Conservation (phyloP, 495 filamentous ascomycete genomes). For the Neurospora sp. region DNA sequence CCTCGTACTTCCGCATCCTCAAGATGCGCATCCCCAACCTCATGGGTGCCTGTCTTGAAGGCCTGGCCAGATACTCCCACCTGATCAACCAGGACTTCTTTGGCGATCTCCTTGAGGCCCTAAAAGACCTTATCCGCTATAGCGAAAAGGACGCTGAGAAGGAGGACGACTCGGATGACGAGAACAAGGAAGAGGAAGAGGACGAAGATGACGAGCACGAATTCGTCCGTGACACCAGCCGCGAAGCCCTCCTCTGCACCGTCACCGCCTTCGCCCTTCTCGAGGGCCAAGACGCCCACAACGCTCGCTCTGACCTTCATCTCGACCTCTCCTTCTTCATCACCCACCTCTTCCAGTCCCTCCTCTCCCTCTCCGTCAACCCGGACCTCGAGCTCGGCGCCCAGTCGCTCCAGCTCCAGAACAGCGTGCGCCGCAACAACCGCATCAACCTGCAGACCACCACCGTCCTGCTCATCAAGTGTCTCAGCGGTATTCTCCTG, state of each 20-base stretch:
- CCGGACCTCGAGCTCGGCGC: slow-evolving; percentile 77
- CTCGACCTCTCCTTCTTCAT: slow-evolving; percentile 93
- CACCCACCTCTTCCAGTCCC: slow-evolving; percentile 77
- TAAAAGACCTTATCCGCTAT: slow-evolving; percentile 79
- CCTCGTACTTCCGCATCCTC: slow-evolving; percentile 85
- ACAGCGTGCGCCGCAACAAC: slow-evolving; percentile 27
- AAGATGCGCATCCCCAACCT: slow-evolving; percentile 68
- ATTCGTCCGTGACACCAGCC: slow-evolving; percentile 53
- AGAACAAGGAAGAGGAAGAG: slow-evolving; percentile 22
- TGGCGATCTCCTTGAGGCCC: slow-evolving; percentile 84
- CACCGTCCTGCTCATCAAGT: slow-evolving; percentile 78
- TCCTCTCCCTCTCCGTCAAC: slow-evolving; percentile 66
- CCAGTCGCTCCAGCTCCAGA: slow-evolving; percentile 62
- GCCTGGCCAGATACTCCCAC: slow-evolving; percentile 80
- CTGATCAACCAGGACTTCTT: slow-evolving; percentile 98
- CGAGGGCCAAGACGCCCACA: slow-evolving; percentile 77
- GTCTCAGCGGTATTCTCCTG: slow-evolving; percentile 65
- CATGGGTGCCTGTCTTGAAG: slow-evolving; percentile 86
- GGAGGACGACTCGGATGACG: slow-evolving; percentile 8
- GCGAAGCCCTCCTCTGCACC: slow-evolving; percentile 87
- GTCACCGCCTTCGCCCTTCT: slow-evolving; percentile 91
- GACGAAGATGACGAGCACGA: slow-evolving; percentile 30
- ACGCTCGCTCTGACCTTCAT: slow-evolving; percentile 50
- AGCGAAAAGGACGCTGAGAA: slow-evolving; percentile 41
- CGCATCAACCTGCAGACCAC: slow-evolving; percentile 84